Conservation (phyloP, 208 protist species). For the Trypanosoma platydactyli region DNA sequence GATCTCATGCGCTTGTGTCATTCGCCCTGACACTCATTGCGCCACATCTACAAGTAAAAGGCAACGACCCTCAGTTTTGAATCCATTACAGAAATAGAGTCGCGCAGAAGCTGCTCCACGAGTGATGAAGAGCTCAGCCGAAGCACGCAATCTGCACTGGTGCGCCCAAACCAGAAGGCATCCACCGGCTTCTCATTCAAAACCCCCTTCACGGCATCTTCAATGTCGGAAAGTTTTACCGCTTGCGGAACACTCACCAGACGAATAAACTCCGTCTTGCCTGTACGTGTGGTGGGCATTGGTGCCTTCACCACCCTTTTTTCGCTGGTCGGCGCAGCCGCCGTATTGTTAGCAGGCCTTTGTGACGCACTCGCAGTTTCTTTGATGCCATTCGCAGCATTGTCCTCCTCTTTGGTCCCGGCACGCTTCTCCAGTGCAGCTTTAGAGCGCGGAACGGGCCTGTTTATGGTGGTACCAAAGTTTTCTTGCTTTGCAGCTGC, state of each 20-base stretch:
- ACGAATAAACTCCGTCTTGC: constrained; percentile 41
- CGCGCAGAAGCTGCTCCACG: constrained; percentile 27
- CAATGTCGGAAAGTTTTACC: constrained; percentile 67
- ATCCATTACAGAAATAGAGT: constrained; percentile 37
- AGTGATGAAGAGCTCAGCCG: constrained; percentile 35
- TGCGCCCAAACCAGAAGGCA: constrained; percentile 69
- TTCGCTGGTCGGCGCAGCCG: too few relatives aligned
- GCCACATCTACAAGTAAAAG: constrained; percentile 28
- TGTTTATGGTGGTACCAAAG: not conserved
- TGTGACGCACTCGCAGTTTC: not conserved
- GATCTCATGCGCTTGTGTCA: too few relatives aligned
- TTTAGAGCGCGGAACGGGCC: constrained; percentile 14
- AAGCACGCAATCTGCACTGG: constrained; percentile 57
- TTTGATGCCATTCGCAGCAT: not conserved
- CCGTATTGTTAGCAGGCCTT: not conserved
- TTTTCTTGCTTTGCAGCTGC: not conserved
- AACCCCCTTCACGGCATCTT: constrained; percentile 29
- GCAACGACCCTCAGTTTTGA: constrained; percentile 16
- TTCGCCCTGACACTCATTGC: too few relatives aligned
- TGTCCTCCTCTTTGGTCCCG: constrained; percentile 19
- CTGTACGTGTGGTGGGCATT: constrained; percentile 8
- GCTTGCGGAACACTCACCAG: constrained; percentile 57
- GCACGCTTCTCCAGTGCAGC: constrained; percentile 17
- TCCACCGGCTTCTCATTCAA: constrained; percentile 37
- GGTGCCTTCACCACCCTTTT: too few relatives aligned